A percentile compares a stretch with the other conserved stretches of the same genome.
Conservation (phyloP, 2,329 filamentous ascomycete species). For the Fusarium fujikuroi region DNA sequence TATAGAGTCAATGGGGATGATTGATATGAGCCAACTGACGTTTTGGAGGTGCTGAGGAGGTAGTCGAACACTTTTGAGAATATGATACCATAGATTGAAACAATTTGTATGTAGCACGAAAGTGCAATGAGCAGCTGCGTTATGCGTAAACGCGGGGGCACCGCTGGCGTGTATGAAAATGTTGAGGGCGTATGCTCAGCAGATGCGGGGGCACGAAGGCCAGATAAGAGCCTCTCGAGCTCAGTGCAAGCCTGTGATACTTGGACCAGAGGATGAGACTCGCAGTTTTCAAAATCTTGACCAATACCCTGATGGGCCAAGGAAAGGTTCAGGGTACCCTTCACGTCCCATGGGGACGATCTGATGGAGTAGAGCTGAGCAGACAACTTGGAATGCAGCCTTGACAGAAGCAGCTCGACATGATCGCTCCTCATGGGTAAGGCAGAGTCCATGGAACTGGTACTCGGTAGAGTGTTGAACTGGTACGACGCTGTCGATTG, state of each 20-base stretch:
- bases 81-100: conserved; percentile 12
- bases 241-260: conserved; percentile 3
- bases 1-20: background rate
- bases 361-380: conserved; percentile 2
- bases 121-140: conserved; percentile 8
- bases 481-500: background rate
- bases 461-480: background rate
- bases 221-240: conserved; percentile 1
- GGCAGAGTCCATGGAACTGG: background rate
- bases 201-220: background rate
- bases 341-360: background rate
- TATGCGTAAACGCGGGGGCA: background rate
- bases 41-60: background rate
- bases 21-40: background rate
- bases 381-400: background rate
- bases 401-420: background rate
- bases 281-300: background rate
- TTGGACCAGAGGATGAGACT: conserved; percentile 6
- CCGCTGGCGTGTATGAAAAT: conserved; percentile 1
- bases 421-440: background rate
- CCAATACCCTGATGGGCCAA: conserved; percentile 49
- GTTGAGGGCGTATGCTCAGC: background rate
- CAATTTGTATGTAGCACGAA: conserved; percentile 16
- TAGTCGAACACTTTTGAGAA: conserved; percentile 7
- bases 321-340: conserved; percentile 67